Evolutionary conservation across 257 asterid species (phyloP).

Genomic region (Gentiana dahurica): DNA sequence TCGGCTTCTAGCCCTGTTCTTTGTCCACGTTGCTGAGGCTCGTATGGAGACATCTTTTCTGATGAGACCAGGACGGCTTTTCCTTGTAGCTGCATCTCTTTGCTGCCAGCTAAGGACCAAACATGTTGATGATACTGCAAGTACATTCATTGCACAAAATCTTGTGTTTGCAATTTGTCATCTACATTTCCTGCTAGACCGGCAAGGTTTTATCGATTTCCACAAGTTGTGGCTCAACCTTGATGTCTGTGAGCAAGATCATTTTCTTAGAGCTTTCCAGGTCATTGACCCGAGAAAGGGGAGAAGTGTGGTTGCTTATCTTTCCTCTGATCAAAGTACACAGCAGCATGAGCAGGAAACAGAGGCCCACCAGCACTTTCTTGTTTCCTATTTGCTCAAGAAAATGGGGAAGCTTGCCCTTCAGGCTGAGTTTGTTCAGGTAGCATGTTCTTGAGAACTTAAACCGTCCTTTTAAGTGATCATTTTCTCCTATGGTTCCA

Average conservation of each 20-base stretch:
- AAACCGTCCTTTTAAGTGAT: neutral
- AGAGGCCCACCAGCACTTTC: constrained; percentile 26
- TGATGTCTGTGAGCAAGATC: constrained; percentile 42
- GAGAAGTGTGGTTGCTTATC: constrained; percentile 38
- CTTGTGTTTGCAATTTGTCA: constrained; percentile 52
- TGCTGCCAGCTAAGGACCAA: constrained; percentile 67
- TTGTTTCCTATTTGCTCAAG: constrained; percentile 66
- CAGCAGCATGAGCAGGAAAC: constrained; percentile 17
- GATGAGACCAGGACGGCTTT: constrained; percentile 67
- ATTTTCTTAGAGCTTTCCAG: constrained; percentile 45
- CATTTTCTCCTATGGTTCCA: no score
- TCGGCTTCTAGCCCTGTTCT: constrained; percentile 55
- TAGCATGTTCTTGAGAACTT: constrained; percentile 6
- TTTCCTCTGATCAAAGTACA: constrained; percentile 33
- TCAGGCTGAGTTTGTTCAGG: constrained; percentile 68
- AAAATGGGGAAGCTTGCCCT: constrained; percentile 65
- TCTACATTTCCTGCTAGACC: constrained; percentile 41
- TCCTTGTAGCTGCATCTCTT: constrained; percentile 54
- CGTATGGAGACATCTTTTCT: constrained; percentile 31
- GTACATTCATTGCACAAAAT: constrained; percentile 35
- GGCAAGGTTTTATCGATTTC: constrained; percentile 22
- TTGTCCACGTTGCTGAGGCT: constrained; percentile 30
- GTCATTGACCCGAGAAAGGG: constrained; percentile 69
- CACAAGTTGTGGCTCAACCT: constrained; percentile 54
- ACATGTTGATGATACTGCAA: constrained; percentile 38